Conservation (phyloP, 345 rosid species). For the Gossypium arboreum region DNA sequence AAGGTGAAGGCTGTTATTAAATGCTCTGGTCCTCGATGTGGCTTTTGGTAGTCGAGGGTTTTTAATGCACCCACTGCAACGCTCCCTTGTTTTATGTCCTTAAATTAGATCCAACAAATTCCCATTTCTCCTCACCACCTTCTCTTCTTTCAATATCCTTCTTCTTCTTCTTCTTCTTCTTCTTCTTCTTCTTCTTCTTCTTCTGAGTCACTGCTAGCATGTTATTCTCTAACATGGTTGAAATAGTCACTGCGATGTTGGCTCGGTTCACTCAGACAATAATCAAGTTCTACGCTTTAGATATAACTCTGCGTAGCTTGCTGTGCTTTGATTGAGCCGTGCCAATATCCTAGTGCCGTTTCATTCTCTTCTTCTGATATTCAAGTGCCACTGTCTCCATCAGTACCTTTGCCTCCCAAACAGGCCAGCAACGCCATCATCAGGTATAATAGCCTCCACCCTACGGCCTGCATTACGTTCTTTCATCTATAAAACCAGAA, state of each 20-base stretch:
- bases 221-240: conserved; percentile 6
- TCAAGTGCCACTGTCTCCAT: too few species aligned
- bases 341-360: conserved; percentile 75
- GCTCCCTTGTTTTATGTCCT: conserved; percentile 8
- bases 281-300: not conserved
- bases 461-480: too few species aligned
- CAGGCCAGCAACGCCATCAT: too few species aligned
- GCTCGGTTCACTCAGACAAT: conserved; percentile 70
- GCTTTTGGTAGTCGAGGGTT: conserved; percentile 27
- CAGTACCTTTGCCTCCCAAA: too few species aligned
- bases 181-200: not conserved
- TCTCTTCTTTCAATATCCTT: too few species aligned
- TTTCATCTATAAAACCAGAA: too few species aligned
- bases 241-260: conserved; percentile 59
- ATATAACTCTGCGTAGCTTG: not conserved
- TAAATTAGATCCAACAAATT: conserved; percentile 7
- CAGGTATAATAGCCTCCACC: too few species aligned
- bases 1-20: conserved; percentile 16
- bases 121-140: conserved; percentile 4
- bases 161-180: not conserved
- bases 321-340: conserved; percentile 68
- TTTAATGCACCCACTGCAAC: conserved; percentile 31
- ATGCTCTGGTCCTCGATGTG: conserved; percentile 31
- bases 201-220: not conserved
- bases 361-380: conserved; percentile 16